phyloP scores from a whole-genome alignment of 2,329 filamentous ascomycete genomes.

The Rosellinia necatrix region DNA sequence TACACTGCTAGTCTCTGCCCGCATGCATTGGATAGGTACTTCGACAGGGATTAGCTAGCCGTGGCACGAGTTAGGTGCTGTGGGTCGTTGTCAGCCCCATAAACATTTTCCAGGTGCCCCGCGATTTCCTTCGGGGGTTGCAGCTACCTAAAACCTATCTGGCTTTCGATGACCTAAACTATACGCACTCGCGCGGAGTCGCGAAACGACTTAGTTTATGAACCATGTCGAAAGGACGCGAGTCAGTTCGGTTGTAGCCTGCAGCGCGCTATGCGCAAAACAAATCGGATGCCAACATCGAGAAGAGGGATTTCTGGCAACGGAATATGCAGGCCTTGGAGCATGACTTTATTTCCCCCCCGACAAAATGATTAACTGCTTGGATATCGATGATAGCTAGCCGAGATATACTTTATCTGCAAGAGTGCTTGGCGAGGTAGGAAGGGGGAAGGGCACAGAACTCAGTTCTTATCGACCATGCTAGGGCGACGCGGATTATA shows the following conservation, averaged over 20 bases:
- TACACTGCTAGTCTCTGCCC: too few relatives aligned
- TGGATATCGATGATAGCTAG: background rate
- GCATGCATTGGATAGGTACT: background rate
- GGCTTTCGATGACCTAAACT: background rate
- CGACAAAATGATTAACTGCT: background rate
- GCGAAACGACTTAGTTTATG: background rate
- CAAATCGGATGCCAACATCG: background rate
- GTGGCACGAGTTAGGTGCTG: too few relatives aligned
- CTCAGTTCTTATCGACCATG: too few relatives aligned
- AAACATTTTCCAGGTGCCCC: background rate
- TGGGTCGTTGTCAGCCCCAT: too few relatives aligned
- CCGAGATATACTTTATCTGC: background rate
- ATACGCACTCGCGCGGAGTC: background rate
- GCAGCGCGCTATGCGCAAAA: conserved; percentile 9
- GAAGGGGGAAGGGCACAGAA: too few relatives aligned
- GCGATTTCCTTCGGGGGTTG: conserved; percentile 9
- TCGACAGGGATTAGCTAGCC: background rate
- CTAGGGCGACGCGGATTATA: too few relatives aligned
- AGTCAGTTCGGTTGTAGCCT: background rate
- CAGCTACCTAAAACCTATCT: too few relatives aligned
- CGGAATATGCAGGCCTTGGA: background rate
- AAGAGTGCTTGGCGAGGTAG: too few relatives aligned
- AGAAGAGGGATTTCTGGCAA: background rate
- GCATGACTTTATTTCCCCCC: background rate
- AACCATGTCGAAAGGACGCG: background rate